Evolutionary conservation across 2,329 filamentous ascomycete genomes (phyloP), one percentile per base, ranked within the genome.

Genomic region (Thermoascus crustaceus): DNA sequence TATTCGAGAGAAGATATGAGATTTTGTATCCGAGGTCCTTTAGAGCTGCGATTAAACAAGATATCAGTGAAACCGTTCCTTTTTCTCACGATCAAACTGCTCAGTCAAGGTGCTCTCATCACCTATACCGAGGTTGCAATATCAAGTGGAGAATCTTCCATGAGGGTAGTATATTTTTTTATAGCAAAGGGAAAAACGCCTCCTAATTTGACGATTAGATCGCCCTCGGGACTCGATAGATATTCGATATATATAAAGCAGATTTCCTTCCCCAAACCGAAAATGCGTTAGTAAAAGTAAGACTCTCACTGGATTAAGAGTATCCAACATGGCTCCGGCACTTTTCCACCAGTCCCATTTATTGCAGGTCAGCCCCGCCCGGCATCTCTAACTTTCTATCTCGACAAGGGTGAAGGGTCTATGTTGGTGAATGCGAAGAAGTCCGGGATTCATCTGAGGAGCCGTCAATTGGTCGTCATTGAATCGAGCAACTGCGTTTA

Each of bases 281-380:
- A 17, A 17, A 17, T 18, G 26, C 7, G 26, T 29, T 29, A 29
- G 11, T 29, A 29, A 17, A 16, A 9, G n/a, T n/a, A n/a, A n/a
- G n/a, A n/a, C n/a, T n/a, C 26, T 16, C n/a, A 29, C 26, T 29
- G 5, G n/a, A 29, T 17, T 18, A 16, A 17, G 18, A 29, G 13
- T 9, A 13, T 29, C 7, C 16, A 13, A 29, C 8, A 17, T 18
- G n/a, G 26, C 14, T 17, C 14, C 13, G 26, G 10, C 18, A 17
- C 18, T 9, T 29, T 17, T 13, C 24, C 6, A 26, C 24, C 14
- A 29, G 26, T 29, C n/a, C 9, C 14, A 29, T 16, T 7, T 9
- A 29, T 17, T 52, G 45, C 7, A 39, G 40, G 14, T 39, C n/a
- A n/a, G n/a, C n/a, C n/a, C n/a, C n/a, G n/a, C n/a, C 34, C 31